Evolutionary conservation across 306 rosid species (phyloP), one percentile per base, ranked within the genome.

Genomic region (Gynostemma pentaphyllum): DNA sequence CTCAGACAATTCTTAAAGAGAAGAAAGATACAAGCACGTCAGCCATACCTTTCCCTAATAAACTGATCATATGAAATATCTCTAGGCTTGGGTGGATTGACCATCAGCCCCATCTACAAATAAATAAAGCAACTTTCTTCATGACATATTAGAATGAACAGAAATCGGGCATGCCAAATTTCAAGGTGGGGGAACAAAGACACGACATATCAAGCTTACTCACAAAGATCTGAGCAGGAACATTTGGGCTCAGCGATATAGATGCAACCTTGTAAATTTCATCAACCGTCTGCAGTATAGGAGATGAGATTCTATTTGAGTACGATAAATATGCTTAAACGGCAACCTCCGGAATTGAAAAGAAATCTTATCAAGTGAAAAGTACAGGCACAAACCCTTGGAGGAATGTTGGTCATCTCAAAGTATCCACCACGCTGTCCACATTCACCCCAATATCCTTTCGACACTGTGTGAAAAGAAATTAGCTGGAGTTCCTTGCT

Each of bases 371-470:
- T 27, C 6, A 50, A 64, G 39, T 42, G 59, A 50, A n/a, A 78
- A 32, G 37, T 44, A n/a, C 49, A 41, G 45, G 73, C 37, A 75
- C 82, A 68, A 75, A 94, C 99, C 95, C 80, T 51, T 14, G 97
- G 95, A 76, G 99, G 81, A 76, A 94, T 84, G 77, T 94, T 94
- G 74, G 90, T 86, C 99, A 94, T 94, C 85, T 94, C 99, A 62
- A 82, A 88, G 76, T 94, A 94, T 72, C 97, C 99, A 80, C 99
- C 99, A 6, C 99, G 80, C 78, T 94, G 99, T 76, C 99, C 99
- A 69, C 99, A 94, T 83, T 94, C 99, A 54, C 99, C 99, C 88
- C 82, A 88, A 78, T 72, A 94, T 76, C 99, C 99, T 74, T 94
- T 94, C 24, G 99, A 94, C 55, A 94, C 99, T 0, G 90, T 71